phyloP scores from a whole-genome alignment of 371 early-diverging fungal genomes.

The Mucor circinelloides region DNA sequence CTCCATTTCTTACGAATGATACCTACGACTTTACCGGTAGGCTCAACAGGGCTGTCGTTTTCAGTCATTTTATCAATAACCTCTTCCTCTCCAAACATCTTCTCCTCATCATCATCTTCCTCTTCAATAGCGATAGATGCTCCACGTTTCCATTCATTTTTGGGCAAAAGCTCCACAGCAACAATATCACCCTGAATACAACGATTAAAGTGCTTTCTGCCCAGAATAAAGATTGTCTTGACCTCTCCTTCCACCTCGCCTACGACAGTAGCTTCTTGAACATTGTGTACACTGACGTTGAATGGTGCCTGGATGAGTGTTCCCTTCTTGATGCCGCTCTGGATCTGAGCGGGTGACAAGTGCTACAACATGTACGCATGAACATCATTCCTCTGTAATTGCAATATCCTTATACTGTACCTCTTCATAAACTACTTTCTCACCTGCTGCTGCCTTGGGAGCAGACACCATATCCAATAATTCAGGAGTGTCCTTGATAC shows the following conservation, averaged over 20 bases:
- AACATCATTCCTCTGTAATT: neutral
- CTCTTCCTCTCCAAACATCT: constrained; percentile 48
- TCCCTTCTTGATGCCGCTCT: constrained; percentile 86
- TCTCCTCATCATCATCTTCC: constrained; percentile 52
- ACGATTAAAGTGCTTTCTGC: constrained; percentile 86
- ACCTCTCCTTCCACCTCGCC: constrained; percentile 77
- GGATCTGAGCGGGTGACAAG: constrained; percentile 69
- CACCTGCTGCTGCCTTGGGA: constrained; percentile 49
- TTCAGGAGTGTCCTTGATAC: constrained; percentile 69
- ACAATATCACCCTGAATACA: constrained; percentile 91
- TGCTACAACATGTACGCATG: constrained; percentile 51
- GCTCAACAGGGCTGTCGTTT: constrained; percentile 45
- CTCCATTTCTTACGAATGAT: constrained; percentile 95
- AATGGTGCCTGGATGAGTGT: constrained; percentile 81
- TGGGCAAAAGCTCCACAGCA: constrained; percentile 85
- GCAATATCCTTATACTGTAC: constrained; percentile 24
- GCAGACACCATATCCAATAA: constrained; percentile 88
- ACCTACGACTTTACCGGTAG: constrained; percentile 89
- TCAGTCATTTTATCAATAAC: constrained; percentile 25
- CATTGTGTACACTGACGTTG: constrained; percentile 83
- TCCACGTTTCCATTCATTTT: constrained; percentile 78
- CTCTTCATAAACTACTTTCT: constrained; percentile 58
- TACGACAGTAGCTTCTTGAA: constrained; percentile 82
- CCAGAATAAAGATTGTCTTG: constrained; percentile 75
- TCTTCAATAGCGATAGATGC: constrained; percentile 76